A percentile compares a stretch with the other conserved stretches of the same genome.
Evolutionary conservation across 169 alveolate species (phyloP).

Genomic region (Plasmodium blacklocki): DNA sequence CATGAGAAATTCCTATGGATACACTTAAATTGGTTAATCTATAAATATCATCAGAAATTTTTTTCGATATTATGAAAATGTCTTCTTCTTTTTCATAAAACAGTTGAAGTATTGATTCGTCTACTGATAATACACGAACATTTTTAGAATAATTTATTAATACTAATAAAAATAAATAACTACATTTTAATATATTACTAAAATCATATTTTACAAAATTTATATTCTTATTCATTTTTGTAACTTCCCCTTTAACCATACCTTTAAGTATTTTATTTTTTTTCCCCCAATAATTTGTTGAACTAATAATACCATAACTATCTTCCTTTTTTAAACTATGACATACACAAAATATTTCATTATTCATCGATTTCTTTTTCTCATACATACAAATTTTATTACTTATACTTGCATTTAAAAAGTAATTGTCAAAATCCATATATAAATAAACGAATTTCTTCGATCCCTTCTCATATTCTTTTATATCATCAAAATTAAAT

Average conservation of each 20-base stretch:
- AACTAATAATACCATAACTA: constrained; percentile 61
- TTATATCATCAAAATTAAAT: constrained; percentile 62
- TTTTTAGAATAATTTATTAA: constrained; percentile 60
- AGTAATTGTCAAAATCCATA: constrained; percentile 66
- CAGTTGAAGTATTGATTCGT: constrained; percentile 57
- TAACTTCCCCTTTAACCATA: constrained; percentile 52
- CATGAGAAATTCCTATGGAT: constrained; percentile 56
- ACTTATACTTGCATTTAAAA: constrained; percentile 67
- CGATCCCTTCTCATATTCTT: neutral
- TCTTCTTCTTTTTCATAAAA: constrained; percentile 66
- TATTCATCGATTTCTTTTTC: neutral
- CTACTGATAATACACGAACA: constrained; percentile 55
- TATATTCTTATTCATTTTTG: constrained; percentile 41
- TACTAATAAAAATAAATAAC: constrained; percentile 47
- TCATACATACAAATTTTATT: neutral
- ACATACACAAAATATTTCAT: constrained; percentile 56
- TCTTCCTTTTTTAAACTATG: constrained; percentile 68
- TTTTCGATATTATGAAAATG: constrained; percentile 19
- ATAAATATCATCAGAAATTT: constrained; percentile 58
- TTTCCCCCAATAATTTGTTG: constrained; percentile 68
- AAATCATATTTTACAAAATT: constrained; percentile 62
- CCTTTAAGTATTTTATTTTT: constrained; percentile 60
- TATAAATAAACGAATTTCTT: constrained; percentile 49
- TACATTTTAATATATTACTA: constrained; percentile 58
- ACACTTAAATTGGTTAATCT: constrained; percentile 40